Evolutionary conservation across 495 filamentous ascomycete genomes (phyloP).

Genomic region (Hypoxylon fuscum): DNA sequence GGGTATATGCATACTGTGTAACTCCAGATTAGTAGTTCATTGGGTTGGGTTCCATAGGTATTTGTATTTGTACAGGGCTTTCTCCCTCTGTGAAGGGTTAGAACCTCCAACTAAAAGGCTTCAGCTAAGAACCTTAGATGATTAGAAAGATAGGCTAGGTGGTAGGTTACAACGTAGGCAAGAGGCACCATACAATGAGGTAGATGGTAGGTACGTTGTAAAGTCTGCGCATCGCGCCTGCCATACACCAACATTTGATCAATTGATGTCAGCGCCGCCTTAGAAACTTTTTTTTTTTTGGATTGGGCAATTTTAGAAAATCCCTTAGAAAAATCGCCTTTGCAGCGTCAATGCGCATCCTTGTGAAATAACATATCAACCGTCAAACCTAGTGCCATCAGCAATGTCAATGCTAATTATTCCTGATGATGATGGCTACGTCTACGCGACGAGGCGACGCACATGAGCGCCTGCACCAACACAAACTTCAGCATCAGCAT

Average conservation of each 20-base stretch:
- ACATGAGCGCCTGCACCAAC: constrained; percentile 39
- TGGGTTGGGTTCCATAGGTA: too few species aligned
- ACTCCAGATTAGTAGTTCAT: too few species aligned
- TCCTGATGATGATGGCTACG: constrained; percentile 46
- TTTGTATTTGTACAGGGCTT: too few species aligned
- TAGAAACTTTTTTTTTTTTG: constrained; percentile 7
- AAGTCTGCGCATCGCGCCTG: constrained; percentile 3
- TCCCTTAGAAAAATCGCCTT: constrained; percentile 1
- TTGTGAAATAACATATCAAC: constrained; percentile 26
- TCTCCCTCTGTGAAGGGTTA: too few species aligned
- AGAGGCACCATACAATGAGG: constrained; percentile 1
- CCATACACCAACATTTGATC: constrained; percentile 22
- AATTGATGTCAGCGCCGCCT: constrained; percentile 36
- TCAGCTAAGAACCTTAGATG: too few species aligned
- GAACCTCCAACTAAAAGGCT: too few species aligned
- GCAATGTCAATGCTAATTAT: constrained; percentile 33
- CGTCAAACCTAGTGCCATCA: constrained; percentile 41
- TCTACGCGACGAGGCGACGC: constrained; percentile 51
- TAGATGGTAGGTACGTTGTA: constrained; percentile 13
- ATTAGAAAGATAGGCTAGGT: too few species aligned
- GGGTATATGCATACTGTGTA: too few species aligned
- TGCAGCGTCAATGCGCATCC: constrained; percentile 28
- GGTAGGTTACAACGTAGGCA: background rate
- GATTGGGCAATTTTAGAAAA: background rate
- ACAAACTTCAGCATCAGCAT: constrained; percentile 21